Conservation (phyloP, 495 filamentous ascomycete genomes). For the Xylaria scruposa region DNA sequence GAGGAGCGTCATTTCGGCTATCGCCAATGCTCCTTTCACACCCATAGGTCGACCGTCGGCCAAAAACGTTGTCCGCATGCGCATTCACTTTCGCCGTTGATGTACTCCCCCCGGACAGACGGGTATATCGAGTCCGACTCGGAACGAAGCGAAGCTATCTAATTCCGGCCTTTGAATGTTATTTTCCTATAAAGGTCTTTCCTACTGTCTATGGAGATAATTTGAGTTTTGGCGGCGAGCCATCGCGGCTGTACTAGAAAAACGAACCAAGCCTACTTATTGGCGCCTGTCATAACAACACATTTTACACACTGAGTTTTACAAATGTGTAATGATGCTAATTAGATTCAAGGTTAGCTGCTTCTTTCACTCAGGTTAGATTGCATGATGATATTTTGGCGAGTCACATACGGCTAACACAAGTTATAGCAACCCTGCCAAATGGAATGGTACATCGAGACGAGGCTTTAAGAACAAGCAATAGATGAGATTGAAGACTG, state of each 20-base stretch:
- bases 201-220: not conserved
- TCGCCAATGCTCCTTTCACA: slow-evolving; percentile 57
- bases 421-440: not conserved
- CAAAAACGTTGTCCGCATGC: slow-evolving; percentile 51
- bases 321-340: not conserved
- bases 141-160: slow-evolving; percentile 32
- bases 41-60: slow-evolving; percentile 50
- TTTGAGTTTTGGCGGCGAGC: not conserved
- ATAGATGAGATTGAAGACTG: not conserved
- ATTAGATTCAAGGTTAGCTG: not conserved
- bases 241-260: not conserved
- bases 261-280: not conserved
- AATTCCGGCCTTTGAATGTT: slow-evolving; percentile 28
- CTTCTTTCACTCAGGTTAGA: not conserved
- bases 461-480: not conserved
- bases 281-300: not conserved
- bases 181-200: slow-evolving; percentile 19
- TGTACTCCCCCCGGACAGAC: slow-evolving; percentile 30
- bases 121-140: slow-evolving; percentile 36
- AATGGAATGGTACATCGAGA: not conserved
- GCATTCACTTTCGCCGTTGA: slow-evolving; percentile 28
- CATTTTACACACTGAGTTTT: not conserved
- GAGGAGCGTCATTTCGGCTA: slow-evolving; percentile 57
- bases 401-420: not conserved
- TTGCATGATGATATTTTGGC: not conserved